Evolutionary conservation across 306 rosid species (phyloP).

Genomic region (Vicia villosa): DNA sequence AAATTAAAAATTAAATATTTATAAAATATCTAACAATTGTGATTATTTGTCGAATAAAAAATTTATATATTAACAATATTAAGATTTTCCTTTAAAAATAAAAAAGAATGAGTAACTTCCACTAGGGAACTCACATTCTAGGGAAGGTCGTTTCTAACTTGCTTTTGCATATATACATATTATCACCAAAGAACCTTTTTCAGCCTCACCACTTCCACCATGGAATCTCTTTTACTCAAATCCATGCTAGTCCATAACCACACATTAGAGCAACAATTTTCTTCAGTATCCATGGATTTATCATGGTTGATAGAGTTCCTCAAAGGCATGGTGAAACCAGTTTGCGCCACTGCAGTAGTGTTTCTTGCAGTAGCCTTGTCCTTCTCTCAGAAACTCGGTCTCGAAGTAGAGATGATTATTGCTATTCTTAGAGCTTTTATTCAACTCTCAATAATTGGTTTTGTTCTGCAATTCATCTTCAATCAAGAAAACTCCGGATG

Average conservation of each 20-base stretch:
- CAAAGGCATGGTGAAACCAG: constrained; percentile 77
- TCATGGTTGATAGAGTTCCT: constrained; percentile 64
- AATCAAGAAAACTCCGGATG: constrained; percentile 57
- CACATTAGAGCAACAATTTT: constrained; percentile 10
- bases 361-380: constrained; percentile 65
- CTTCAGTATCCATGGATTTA: constrained; percentile 35
- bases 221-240: constrained; percentile 31
- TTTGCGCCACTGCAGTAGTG: constrained; percentile 72
- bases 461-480: constrained; percentile 89
- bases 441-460: constrained; percentile 90
- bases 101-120: constrained; percentile 2
- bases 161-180: no score
- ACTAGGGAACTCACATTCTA: constrained; percentile 23
- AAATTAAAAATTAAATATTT: no score
- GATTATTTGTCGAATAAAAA: no score
- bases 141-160: constrained; percentile 49
- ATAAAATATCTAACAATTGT: no score
- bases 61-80: no score
- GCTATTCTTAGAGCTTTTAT: constrained; percentile 74
- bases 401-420: constrained; percentile 72
- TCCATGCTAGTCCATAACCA: constrained; percentile 20
- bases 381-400: constrained; percentile 64
- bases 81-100: no score
- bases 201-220: not conserved
- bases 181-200: not conserved